Conservation (phyloP, 306 rosid species). For the Medicago ruthenica region DNA sequence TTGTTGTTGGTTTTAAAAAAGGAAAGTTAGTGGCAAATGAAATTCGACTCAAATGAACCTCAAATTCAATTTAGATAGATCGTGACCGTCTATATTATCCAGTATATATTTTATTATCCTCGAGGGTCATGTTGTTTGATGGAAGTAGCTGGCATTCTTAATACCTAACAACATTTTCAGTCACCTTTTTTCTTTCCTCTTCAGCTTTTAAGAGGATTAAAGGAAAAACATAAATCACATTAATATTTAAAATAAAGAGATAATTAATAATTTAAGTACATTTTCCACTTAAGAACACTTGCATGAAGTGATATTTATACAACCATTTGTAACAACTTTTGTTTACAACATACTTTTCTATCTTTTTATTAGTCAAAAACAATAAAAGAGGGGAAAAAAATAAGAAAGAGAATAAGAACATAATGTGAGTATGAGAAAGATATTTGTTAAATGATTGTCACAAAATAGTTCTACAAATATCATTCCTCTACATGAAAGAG, state of each 20-base stretch:
- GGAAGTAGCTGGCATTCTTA: constrained; percentile 68
- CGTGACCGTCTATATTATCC: constrained; percentile 51
- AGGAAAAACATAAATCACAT: background rate
- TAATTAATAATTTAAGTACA: background rate
- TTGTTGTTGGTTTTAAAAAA: constrained; percentile 56
- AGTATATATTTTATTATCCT: constrained; percentile 49
- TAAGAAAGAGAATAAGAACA: no score
- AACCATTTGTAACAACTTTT: no score
- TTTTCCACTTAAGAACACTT: no score
- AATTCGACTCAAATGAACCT: constrained; percentile 62
- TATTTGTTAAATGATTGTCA: no score
- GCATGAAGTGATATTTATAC: no score
- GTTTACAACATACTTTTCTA: no score
- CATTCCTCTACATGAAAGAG: no score
- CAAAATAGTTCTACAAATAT: no score
- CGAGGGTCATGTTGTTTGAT: constrained; percentile 50
- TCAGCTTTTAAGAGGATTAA: background rate
- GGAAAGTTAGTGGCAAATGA: constrained; percentile 54
- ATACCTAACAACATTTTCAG: background rate
- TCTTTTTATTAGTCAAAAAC: no score
- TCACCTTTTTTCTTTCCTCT: background rate
- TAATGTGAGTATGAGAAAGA: no score
- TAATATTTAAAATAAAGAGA: background rate
- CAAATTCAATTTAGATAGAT: constrained; percentile 55
- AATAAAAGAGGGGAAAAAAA: no score